phyloP scores from a whole-genome alignment of 2,329 filamentous ascomycete genomes.

The Cladophialophora yegresii region DNA sequence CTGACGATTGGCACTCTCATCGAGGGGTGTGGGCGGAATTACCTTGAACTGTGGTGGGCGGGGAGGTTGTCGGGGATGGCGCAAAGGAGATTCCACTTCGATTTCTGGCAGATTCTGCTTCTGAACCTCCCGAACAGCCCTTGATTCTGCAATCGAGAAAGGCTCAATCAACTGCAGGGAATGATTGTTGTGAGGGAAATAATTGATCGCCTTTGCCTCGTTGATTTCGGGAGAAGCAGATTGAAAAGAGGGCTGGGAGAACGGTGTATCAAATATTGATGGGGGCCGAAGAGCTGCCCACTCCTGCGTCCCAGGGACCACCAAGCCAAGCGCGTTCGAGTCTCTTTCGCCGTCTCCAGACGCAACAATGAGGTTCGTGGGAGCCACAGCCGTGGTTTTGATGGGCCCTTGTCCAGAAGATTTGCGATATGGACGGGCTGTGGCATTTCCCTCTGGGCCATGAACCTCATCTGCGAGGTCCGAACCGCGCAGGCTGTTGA shows the following conservation, averaged over 20 bases:
- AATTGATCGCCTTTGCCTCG: conserved; percentile 62
- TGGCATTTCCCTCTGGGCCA: neutral
- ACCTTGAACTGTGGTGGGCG: conserved; percentile 59
- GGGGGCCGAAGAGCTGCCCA: conserved; percentile 50
- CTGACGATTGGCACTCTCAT: conserved; percentile 48
- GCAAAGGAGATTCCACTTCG: conserved; percentile 58
- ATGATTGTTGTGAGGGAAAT: conserved; percentile 65
- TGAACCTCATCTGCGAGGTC: conserved; percentile 2
- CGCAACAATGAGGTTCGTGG: neutral
- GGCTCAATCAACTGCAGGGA: conserved; percentile 67
- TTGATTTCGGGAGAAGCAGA: conserved; percentile 60
- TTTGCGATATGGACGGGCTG: neutral
- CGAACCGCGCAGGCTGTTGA: conserved; percentile 23
- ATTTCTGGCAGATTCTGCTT: conserved; percentile 37
- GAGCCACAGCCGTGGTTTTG: conserved; percentile 7
- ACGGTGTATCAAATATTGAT: conserved; percentile 53
- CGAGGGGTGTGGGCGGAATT: conserved; percentile 54
- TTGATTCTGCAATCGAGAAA: conserved; percentile 39
- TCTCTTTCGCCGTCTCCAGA: neutral
- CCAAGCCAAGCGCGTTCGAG: conserved; percentile 22
- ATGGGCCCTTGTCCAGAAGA: conserved; percentile 6
- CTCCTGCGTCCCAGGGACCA: conserved; percentile 42
- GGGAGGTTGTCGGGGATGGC: conserved; percentile 60
- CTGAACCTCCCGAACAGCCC: conserved; percentile 39
- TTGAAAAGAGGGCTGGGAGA: conserved; percentile 48